phyloP scores from a whole-genome alignment of 257 asterid genomes.

The Voacanga thouarsii region DNA sequence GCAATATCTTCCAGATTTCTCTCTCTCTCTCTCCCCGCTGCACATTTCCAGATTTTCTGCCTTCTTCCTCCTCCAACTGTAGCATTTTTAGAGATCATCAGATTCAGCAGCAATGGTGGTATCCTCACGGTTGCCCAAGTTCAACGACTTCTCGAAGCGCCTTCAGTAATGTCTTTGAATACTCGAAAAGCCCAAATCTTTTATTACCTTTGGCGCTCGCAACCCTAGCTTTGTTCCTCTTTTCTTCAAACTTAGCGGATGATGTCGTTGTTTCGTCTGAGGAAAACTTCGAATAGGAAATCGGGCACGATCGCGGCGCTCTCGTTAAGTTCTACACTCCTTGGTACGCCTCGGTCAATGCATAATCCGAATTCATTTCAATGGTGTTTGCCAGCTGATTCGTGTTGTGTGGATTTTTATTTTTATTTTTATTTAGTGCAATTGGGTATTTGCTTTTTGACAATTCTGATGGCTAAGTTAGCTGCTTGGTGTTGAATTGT shows the following conservation, averaged over 20 bases:
- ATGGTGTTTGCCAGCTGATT: neutral
- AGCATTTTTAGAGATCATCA: constrained; percentile 85
- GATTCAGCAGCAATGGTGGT: constrained; percentile 99
- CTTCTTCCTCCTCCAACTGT: too few relatives aligned
- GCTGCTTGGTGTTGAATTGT: neutral
- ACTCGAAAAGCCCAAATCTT: constrained; percentile 92
- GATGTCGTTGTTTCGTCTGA: constrained; percentile 79
- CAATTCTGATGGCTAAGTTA: neutral
- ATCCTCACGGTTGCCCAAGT: constrained; percentile 69
- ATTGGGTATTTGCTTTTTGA: neutral
- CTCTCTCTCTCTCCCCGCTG: too few relatives aligned
- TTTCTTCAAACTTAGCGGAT: constrained; percentile 50
- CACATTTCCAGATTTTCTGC: too few relatives aligned
- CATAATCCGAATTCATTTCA: neutral
- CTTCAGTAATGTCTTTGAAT: constrained; percentile 92
- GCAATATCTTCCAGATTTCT: too few relatives aligned
- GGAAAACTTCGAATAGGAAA: constrained; percentile 77
- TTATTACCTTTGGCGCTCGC: too few relatives aligned
- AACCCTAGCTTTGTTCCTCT: constrained; percentile 34
- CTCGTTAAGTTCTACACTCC: constrained; percentile 95
- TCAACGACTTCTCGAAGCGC: constrained; percentile 84
- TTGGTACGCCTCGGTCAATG: constrained; percentile 37
- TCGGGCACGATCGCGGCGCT: constrained; percentile 87
- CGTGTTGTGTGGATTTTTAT: neutral
- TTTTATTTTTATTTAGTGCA: neutral